A percentile compares a stretch with the other conserved stretches of the same genome.
These are phyloP conservation scores for Coemansia sp. DNA, from an alignment of 371 early-diverging fungal species.

Conservation along the genomic window DNA sequence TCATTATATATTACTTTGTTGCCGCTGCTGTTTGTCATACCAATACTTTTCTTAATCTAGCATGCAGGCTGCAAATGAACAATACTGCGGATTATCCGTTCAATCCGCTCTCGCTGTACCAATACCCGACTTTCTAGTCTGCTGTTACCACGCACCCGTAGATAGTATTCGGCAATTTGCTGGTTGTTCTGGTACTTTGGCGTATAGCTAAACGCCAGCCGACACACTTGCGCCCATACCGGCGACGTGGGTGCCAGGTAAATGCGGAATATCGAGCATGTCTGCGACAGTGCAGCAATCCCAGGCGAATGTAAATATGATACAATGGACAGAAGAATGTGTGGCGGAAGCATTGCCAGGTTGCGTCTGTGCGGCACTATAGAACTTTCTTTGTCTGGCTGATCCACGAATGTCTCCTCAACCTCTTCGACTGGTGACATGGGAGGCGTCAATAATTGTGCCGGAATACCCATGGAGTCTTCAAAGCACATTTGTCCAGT, in stretches of 20 bases:
- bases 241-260: slow-evolving; percentile 28
- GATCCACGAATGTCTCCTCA: neutral
- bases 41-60: neutral
- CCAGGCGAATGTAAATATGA: slow-evolving; percentile 18
- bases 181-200: slow-evolving; percentile 20
- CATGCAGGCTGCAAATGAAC: neutral
- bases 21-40: too few relatives aligned
- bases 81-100: slow-evolving; percentile 16
- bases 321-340: slow-evolving; percentile 28
- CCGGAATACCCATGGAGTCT: slow-evolving; percentile 13
- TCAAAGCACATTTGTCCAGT: neutral
- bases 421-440: slow-evolving; percentile 13
- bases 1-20: neutral
- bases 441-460: slow-evolving; percentile 41
- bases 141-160: slow-evolving; percentile 37
- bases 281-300: slow-evolving; percentile 27
- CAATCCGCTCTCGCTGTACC: slow-evolving; percentile 31
- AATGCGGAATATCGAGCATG: slow-evolving; percentile 25
- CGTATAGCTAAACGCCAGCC: slow-evolving; percentile 20
- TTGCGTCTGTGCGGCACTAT: neutral
- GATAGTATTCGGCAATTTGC: slow-evolving; percentile 40
- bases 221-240: slow-evolving; percentile 34
- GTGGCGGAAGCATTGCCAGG: slow-evolving; percentile 27
- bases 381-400: neutral
- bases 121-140: slow-evolving; percentile 29